Evolutionary conservation across 345 rosid genomes (phyloP).

Genomic region (Tarenaya hassleriana): DNA sequence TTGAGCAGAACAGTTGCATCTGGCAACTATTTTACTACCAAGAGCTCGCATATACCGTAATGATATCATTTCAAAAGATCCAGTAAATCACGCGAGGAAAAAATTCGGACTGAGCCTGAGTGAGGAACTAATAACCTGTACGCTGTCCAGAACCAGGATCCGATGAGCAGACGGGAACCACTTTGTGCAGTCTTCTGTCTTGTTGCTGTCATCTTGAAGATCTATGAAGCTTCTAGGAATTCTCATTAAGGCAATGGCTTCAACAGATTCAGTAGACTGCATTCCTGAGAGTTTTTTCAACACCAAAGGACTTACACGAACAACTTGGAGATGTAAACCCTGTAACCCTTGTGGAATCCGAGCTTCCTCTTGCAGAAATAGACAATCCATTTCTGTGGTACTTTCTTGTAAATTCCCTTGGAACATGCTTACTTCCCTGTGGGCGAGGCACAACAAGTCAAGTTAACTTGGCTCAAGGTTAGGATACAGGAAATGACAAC

Average conservation of each 20-base stretch:
- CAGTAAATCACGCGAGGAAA: conserved; percentile 4
- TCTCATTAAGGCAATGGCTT: conserved; percentile 73
- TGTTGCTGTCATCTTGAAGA: conserved; percentile 25
- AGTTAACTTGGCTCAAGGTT: too few species aligned
- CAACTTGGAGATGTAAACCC: conserved; percentile 24
- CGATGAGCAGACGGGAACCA: conserved; percentile 66
- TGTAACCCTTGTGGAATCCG: conserved; percentile 49
- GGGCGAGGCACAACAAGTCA: not conserved
- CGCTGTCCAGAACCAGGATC: conserved; percentile 77
- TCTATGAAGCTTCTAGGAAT: conserved; percentile 56
- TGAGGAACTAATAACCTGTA: conserved; percentile 46
- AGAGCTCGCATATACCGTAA: too few species aligned
- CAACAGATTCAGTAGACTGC: conserved; percentile 66
- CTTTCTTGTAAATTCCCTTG: conserved; percentile 35
- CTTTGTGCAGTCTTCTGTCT: conserved; percentile 29
- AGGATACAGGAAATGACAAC: too few species aligned
- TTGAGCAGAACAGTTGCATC: not conserved
- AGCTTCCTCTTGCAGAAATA: conserved; percentile 53
- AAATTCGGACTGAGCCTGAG: conserved; percentile 7
- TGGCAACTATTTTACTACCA: not conserved
- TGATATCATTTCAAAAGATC: too few species aligned
- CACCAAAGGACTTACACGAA: conserved; percentile 53
- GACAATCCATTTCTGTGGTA: conserved; percentile 43
- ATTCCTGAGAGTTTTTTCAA: conserved; percentile 84
- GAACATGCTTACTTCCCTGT: conserved; percentile 65